These are phyloP conservation scores for Beta vulgaris DNA, from an alignment of 148 eudicot species.

Conservation along the genomic window DNA sequence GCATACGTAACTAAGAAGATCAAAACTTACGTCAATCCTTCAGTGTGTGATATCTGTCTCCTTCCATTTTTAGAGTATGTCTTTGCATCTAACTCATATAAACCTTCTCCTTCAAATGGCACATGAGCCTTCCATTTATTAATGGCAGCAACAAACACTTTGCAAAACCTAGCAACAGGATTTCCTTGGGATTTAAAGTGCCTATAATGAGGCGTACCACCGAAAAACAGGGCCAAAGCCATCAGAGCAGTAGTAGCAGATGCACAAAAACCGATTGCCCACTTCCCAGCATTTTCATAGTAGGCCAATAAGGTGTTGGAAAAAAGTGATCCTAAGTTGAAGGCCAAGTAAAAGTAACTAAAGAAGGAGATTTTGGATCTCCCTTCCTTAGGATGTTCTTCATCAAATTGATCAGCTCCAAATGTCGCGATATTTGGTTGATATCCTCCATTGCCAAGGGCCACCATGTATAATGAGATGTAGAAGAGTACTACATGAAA, in stretches of 20 bases:
- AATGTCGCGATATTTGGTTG: constrained; percentile 80
- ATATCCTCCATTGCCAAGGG: constrained; percentile 78
- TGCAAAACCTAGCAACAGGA: constrained; percentile 60
- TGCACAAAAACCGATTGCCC: constrained; percentile 71
- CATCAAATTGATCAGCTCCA: constrained; percentile 81
- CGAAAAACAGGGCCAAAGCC: constrained; percentile 49
- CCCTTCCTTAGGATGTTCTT: constrained; percentile 54
- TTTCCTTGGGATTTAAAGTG: constrained; percentile 58
- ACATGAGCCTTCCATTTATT: constrained; percentile 45
- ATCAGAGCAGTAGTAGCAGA: constrained; percentile 49
- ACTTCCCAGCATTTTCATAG: constrained; percentile 62
- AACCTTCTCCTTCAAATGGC: constrained; percentile 34
- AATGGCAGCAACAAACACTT: constrained; percentile 52
- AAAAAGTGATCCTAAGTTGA: constrained; percentile 68
- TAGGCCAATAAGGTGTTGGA: constrained; percentile 69
- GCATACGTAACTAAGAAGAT: background rate
- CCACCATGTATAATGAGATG: constrained; percentile 61
- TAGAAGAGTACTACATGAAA: constrained; percentile 41
- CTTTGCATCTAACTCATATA: constrained; percentile 46
- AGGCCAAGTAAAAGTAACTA: constrained; percentile 75
- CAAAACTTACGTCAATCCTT: constrained; percentile 55
- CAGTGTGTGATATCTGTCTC: constrained; percentile 53
- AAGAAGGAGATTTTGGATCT: constrained; percentile 65
- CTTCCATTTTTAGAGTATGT: constrained; percentile 34
- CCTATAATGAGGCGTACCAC: constrained; percentile 60